Evolutionary conservation across 306 rosid species (phyloP).

Genomic region (Rosa rugosa): DNA sequence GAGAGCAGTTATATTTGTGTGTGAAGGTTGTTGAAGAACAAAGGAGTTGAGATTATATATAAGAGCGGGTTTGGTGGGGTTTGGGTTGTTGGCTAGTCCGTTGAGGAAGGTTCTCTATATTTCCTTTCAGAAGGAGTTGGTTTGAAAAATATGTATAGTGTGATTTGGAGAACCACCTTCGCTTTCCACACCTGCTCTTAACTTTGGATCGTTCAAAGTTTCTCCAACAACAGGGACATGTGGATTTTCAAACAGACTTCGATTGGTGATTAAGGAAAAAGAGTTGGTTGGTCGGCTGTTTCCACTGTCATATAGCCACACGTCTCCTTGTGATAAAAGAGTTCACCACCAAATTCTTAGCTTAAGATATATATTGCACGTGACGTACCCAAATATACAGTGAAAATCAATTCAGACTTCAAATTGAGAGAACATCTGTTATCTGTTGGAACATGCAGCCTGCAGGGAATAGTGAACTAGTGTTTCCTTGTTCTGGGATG

Average conservation of each 20-base stretch:
- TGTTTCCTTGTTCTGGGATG: not conserved
- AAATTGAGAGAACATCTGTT: no score
- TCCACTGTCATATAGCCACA: not conserved
- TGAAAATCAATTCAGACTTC: not conserved
- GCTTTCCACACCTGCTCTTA: conserved; percentile 33
- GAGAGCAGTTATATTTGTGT: not conserved
- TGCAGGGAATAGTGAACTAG: not conserved
- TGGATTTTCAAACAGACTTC: conserved; percentile 16
- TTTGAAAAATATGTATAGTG: conserved; percentile 4
- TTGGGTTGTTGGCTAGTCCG: conserved; percentile 43
- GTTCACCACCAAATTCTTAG: not conserved
- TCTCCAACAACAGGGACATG: conserved; percentile 14
- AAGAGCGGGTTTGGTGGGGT: conserved; percentile 43
- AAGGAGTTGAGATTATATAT: conserved; percentile 18
- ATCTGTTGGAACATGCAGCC: no score
- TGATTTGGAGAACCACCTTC: conserved; percentile 20
- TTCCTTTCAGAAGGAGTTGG: not conserved
- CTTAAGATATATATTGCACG: not conserved
- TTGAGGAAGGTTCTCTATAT: conserved; percentile 39
- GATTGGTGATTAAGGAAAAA: conserved; percentile 9
- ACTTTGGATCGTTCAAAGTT: conserved; percentile 8
- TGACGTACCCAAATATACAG: not conserved
- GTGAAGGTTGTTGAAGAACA: not conserved
- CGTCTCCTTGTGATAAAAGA: not conserved
- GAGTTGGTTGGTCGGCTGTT: not conserved